These are phyloP conservation scores for Fraxinus floribunda DNA, from an alignment of 305 asterid species.

Conservation along the genomic window DNA sequence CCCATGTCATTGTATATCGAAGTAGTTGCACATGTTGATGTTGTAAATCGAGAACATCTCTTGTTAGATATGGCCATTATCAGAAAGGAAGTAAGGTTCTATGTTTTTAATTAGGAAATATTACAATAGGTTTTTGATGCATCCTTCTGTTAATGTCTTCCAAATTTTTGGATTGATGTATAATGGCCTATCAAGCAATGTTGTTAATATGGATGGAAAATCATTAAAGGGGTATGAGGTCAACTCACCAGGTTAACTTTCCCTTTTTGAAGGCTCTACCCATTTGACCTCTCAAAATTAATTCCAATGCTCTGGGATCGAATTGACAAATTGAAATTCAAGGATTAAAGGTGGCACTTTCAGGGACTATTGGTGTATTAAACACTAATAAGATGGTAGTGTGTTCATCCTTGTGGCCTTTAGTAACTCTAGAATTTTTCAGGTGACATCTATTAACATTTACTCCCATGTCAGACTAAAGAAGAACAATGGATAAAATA, in stretches of 20 bases:
- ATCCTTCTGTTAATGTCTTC: not conserved
- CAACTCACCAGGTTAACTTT: not conserved
- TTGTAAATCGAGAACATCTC: not conserved
- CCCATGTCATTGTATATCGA: not conserved
- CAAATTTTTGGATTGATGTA: not conserved
- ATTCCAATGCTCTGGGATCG: not conserved
- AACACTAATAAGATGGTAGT: not conserved
- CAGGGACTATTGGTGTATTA: not conserved
- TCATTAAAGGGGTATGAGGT: not conserved
- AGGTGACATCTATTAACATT: not conserved
- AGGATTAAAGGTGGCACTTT: not conserved
- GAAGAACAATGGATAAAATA: not conserved
- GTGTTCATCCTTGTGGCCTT: not conserved
- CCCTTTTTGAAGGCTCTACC: not conserved
- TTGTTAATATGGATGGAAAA: not conserved
- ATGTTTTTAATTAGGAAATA: not conserved
- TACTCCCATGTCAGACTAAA: too few relatives aligned
- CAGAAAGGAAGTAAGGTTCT: not conserved
- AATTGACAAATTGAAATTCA: not conserved
- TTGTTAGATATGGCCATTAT: not conserved
- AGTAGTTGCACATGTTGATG: not conserved
- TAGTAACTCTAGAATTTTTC: not conserved
- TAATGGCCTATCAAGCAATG: not conserved
- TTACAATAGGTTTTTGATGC: not conserved
- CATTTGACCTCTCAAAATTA: not conserved